phyloP scores from a whole-genome alignment of 768 basidiomycete species.

The Macrocybe gigantea region DNA sequence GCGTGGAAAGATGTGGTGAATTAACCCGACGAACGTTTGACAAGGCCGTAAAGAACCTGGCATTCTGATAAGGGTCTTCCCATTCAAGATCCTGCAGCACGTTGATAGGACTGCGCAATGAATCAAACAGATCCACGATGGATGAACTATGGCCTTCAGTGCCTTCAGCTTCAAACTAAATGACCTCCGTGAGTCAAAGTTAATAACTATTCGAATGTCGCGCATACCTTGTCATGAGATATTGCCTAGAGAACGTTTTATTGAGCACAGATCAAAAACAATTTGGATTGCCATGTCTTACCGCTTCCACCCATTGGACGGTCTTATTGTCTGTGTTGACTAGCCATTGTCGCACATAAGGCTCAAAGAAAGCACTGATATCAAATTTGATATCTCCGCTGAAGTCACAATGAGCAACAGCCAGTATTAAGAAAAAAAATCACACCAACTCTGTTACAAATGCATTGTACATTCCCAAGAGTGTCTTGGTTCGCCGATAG shows the following conservation, averaged over 20 bases:
- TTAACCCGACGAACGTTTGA: conserved; percentile 57
- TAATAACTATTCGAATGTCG: background rate
- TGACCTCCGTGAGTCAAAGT: conserved; percentile 2
- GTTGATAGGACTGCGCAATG: conserved; percentile 82
- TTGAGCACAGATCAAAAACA: conserved; percentile 2
- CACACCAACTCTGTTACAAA: conserved; percentile 70
- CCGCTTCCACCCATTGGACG: conserved; percentile 88
- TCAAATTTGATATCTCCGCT: conserved; percentile 63
- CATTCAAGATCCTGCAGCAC: conserved; percentile 89
- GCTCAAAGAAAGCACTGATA: conserved; percentile 74
- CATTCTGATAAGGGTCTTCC: conserved; percentile 86
- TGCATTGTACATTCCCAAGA: conserved; percentile 75
- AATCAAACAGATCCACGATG: conserved; percentile 94
- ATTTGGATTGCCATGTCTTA: conserved; percentile 33
- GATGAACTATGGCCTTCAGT: conserved; percentile 90
- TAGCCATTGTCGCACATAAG: conserved; percentile 86
- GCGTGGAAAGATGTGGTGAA: background rate
- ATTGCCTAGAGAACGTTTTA: conserved; percentile 44
- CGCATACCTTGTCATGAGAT: conserved; percentile 53
- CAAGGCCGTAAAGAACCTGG: conserved; percentile 83
- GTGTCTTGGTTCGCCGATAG: conserved; percentile 69
- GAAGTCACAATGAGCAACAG: conserved; percentile 2
- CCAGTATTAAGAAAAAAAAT: background rate
- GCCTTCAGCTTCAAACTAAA: conserved; percentile 73
- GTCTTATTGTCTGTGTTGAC: conserved; percentile 87